Evolutionary conservation across 441 rosid genomes (phyloP), one percentile per base, ranked within the genome.

Genomic region (Rhodomyrtus psidioides): DNA sequence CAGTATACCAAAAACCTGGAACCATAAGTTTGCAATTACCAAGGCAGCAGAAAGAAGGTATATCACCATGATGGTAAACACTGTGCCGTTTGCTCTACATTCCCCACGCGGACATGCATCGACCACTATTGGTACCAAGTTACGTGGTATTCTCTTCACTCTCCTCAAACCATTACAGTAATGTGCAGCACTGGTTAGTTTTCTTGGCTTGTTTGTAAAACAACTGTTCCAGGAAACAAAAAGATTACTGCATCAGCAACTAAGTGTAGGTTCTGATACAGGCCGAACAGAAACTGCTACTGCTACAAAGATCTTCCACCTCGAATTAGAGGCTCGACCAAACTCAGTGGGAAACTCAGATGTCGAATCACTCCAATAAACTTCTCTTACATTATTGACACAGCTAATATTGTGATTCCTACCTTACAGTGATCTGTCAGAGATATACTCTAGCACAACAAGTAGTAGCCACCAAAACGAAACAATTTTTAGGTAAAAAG

Each of bases 171-270:
- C 88, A 88, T 94, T 91, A 97, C 90, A 97, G 97, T 82, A 96
- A 89, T 54, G 96, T 92, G 89, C 99, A 96, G 90, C 99, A 97
- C 83, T 93, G 94, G 88, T 97, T 97, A 70, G 99, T 95, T 91
- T 97, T 97, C 95, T 96, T 97, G 5, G 99, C 99, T 88, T 96
- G 99, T 92, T 97, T 96, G 96, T 97, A 97, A 89, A 97, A 97
- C 99, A 97, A 94, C 99, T 97, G 98, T 91, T 89, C 81, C 89
- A 87, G 86, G 65, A 76, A 88, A 30, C 76, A 81, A 49, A n/a
- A 70, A 17, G 15, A 39, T 26, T 84, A 9, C 55, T n/a, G 16
- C 56, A 74, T 91, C 82, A 90, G 90, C 30, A 21, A 49, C 55
- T 12, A 55, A 34, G 79, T 21, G 49, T 21, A 21, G 8, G 16